Percentiles rank a stretch among this genome's conserved stretches.
Conservation (phyloP, 140 eudicot genomes). For the Senecio squalidus region DNA sequence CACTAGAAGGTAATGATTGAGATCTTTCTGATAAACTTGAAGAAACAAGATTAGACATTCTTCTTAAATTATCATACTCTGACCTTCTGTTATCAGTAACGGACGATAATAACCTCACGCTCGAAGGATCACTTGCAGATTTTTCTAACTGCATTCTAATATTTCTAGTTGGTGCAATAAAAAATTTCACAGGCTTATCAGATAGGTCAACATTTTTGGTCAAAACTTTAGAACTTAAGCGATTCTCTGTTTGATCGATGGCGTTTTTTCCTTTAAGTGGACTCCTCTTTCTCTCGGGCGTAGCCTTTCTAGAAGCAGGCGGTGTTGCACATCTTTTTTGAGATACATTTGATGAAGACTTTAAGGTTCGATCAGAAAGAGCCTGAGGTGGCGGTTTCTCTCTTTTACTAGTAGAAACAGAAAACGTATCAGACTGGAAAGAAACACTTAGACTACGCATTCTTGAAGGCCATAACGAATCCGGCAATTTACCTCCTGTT, state of each 20-base stretch:
- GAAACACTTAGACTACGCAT: constrained; percentile 78
- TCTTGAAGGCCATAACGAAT: constrained; percentile 81
- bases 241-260: constrained; percentile 61
- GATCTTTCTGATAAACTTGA: constrained; percentile 29
- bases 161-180: constrained; percentile 26
- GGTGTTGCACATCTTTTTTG: constrained; percentile 34
- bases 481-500: constrained; percentile 40
- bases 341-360: constrained; percentile 55
- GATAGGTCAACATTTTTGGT: constrained; percentile 34
- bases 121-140: constrained; percentile 64
- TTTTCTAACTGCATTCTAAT: constrained; percentile 38
- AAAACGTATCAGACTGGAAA: constrained; percentile 66
- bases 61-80: constrained; percentile 33
- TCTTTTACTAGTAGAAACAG: constrained; percentile 58
- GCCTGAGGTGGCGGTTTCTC: constrained; percentile 65
- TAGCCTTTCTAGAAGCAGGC: constrained; percentile 44
- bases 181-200: constrained; percentile 31
- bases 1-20: constrained; percentile 26
- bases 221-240: constrained; percentile 17
- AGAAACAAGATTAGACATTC: constrained; percentile 31
- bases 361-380: constrained; percentile 55
- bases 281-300: constrained; percentile 90
- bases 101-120: constrained; percentile 30
- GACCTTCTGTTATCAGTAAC: constrained; percentile 9
- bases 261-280: constrained; percentile 73